These are phyloP conservation scores for Mucuna pruriens DNA, from an alignment of 306 rosid genomes.

Conservation along the genomic window DNA sequence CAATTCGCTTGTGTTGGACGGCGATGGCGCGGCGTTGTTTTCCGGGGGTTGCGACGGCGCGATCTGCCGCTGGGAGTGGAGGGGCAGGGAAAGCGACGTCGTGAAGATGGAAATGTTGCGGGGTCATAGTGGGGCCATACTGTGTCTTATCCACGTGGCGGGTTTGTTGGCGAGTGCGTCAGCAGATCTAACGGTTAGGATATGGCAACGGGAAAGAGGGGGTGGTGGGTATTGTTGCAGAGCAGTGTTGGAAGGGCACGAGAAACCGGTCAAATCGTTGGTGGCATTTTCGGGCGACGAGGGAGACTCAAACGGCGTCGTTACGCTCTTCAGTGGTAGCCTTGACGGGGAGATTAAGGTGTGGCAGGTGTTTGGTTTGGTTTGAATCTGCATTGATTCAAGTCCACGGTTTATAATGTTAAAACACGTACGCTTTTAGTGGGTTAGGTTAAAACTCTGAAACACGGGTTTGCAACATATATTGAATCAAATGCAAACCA, in stretches of 20 bases:
- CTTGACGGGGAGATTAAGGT: slow-evolving; percentile 63
- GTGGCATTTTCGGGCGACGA: slow-evolving; percentile 35
- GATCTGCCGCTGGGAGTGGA: slow-evolving; percentile 52
- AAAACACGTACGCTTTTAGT: no score
- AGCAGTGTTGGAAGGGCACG: slow-evolving; percentile 59
- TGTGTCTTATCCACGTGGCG: slow-evolving; percentile 49
- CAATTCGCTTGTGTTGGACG: slow-evolving; percentile 51
- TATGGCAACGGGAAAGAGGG: slow-evolving; percentile 49
- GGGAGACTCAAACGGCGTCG: slow-evolving; percentile 27
- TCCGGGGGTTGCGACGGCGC: slow-evolving; percentile 52
- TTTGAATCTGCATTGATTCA: not conserved
- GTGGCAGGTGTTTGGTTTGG: slow-evolving; percentile 49
- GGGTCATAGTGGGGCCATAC: slow-evolving; percentile 61
- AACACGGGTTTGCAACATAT: not conserved
- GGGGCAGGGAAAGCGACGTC: not conserved
- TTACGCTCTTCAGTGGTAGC: slow-evolving; percentile 58
- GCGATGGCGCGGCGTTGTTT: slow-evolving; percentile 43
- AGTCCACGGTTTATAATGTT: not conserved
- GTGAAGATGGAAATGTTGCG: slow-evolving; percentile 42
- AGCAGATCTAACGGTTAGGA: slow-evolving; percentile 68
- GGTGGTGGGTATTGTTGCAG: slow-evolving; percentile 38
- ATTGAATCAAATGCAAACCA: not conserved
- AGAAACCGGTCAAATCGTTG: slow-evolving; percentile 66
- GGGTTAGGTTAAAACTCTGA: slow-evolving; percentile 3
- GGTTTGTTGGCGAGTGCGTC: slow-evolving; percentile 64